Evolutionary conservation across 2,329 filamentous ascomycete species (phyloP).

Genomic region (Exophiala dermatitidis): DNA sequence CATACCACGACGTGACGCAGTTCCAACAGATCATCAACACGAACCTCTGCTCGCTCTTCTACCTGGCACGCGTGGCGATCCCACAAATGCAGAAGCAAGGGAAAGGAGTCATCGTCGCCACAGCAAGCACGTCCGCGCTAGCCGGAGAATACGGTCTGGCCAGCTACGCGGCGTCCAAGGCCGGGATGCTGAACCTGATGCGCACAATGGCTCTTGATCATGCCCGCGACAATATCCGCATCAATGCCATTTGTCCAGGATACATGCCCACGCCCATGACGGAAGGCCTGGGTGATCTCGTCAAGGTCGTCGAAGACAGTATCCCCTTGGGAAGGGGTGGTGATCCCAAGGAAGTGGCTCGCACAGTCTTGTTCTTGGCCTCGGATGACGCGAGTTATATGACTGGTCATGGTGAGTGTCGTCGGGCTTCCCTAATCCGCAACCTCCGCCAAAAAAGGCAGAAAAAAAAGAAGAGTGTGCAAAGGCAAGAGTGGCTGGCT

Average conservation of each 20-base stretch:
- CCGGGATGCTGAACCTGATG: constrained; percentile 41
- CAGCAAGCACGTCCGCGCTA: constrained; percentile 6
- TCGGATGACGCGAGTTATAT: constrained; percentile 30
- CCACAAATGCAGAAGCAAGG: constrained; percentile 86
- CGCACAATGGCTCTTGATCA: constrained; percentile 40
- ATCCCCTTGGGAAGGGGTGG: constrained; percentile 26
- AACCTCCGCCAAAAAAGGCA: background rate
- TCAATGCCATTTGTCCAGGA: constrained; percentile 39
- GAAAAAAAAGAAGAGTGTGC: background rate
- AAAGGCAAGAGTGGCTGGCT: no score
- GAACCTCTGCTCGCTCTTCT: constrained; percentile 12
- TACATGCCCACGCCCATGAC: constrained; percentile 35
- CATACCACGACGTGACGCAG: constrained; percentile 76
- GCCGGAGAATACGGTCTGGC: constrained; percentile 8
- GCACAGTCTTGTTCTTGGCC: constrained; percentile 29
- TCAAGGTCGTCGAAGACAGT: constrained; percentile 1
- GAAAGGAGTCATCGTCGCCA: constrained; percentile 45
- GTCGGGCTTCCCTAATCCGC: background rate
- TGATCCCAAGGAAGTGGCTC: constrained; percentile 29
- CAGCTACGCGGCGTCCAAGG: constrained; percentile 42
- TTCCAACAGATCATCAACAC: constrained; percentile 78
- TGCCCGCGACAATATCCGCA: constrained; percentile 36
- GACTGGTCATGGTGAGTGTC: constrained; percentile 21
- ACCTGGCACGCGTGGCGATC: constrained; percentile 40
- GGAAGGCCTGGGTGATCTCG: background rate